phyloP scores from a whole-genome alignment of 768 basidiomycete species.

The Boletellus emodensis region DNA sequence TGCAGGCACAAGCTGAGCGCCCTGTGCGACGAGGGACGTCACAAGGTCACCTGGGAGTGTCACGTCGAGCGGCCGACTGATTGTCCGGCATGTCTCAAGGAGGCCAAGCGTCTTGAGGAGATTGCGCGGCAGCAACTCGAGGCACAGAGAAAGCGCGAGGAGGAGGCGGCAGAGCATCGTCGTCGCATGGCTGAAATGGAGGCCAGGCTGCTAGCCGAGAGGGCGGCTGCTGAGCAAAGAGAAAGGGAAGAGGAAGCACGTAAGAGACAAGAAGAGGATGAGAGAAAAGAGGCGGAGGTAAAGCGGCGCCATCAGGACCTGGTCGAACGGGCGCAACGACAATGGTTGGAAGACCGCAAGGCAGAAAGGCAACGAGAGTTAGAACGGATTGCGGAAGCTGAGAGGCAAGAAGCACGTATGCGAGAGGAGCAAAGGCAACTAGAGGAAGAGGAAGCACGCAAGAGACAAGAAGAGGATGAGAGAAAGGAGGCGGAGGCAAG shows the following conservation, averaged over 20 bases:
- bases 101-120: slow-evolving; percentile 34
- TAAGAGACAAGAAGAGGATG: background rate
- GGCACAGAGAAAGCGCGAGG: slow-evolving; percentile 40
- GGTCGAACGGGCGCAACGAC: too few relatives aligned
- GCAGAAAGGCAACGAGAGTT: too few relatives aligned
- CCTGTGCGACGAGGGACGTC: slow-evolving; percentile 42
- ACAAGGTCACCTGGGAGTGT: slow-evolving; percentile 43
- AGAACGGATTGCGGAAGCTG: too few relatives aligned
- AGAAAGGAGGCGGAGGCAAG: background rate
- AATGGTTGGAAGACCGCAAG: too few relatives aligned
- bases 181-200: slow-evolving; percentile 40
- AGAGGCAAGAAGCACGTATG: too few relatives aligned
- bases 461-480: slow-evolving; percentile 1
- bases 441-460: slow-evolving; percentile 23
- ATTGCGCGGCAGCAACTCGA: slow-evolving; percentile 36
- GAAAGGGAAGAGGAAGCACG: background rate
- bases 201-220: slow-evolving; percentile 24
- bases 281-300: slow-evolving; percentile 26
- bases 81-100: slow-evolving; percentile 46
- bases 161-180: slow-evolving; percentile 38
- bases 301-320: background rate
- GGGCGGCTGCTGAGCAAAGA: slow-evolving; percentile 4
- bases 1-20: slow-evolving; percentile 37
- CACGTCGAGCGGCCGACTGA: slow-evolving; percentile 28
- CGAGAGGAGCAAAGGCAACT: background rate